Evolutionary conservation across 352 stramenopile genomes (phyloP).

Genomic region (Thraustotheca clavata): DNA sequence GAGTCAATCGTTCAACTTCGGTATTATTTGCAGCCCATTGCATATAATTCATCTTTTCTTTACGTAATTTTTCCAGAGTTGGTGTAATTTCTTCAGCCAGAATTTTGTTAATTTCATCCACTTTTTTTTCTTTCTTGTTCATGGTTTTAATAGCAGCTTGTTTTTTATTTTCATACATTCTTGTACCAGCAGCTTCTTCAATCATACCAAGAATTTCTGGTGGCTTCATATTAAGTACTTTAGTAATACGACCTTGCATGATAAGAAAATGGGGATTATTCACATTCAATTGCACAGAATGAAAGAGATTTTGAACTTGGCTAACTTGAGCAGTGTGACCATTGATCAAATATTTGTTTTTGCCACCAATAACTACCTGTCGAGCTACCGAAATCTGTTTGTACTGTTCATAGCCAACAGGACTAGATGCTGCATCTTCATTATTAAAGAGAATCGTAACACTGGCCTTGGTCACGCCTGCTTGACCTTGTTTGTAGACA

Average conservation of each 20-base stretch:
- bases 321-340: conserved; percentile 94
- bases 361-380: conserved; percentile 97
- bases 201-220: conserved; percentile 99
- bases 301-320: conserved; percentile 99
- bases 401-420: conserved; percentile 97
- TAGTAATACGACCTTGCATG: conserved; percentile 98
- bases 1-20: conserved; percentile 95
- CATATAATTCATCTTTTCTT: conserved; percentile 97
- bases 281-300: conserved; percentile 99
- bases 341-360: conserved; percentile 99
- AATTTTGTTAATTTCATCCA: conserved; percentile 98
- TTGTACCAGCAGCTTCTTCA: conserved; percentile 97
- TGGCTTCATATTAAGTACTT: conserved; percentile 99
- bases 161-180: conserved; percentile 99
- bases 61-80: conserved; percentile 95
- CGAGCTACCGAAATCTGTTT: conserved; percentile 98
- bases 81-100: conserved; percentile 98
- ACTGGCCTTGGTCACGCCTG: conserved; percentile 97
- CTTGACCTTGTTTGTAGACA: conserved; percentile 99
- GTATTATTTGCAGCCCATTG: conserved; percentile 98
- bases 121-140: conserved; percentile 99
- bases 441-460: conserved; percentile 99
- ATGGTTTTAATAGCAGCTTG: conserved; percentile 97
- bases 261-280: conserved; percentile 99
- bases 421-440: conserved; percentile 84